Evolutionary conservation across 768 basidiomycete species (phyloP).

Genomic region (Hygrophoropsis aurantiaca): DNA sequence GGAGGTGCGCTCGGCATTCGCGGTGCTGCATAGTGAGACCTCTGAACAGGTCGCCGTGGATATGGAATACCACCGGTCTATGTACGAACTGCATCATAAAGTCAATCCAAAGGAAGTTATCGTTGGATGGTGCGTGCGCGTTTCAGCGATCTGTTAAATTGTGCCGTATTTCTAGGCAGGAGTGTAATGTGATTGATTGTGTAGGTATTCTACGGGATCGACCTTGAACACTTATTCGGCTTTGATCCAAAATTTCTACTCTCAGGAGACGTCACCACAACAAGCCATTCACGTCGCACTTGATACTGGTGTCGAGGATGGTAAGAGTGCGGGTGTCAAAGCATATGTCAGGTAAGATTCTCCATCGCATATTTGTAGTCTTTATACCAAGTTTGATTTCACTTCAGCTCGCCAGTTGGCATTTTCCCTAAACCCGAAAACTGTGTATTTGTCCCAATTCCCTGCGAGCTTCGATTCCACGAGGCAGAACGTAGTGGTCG

Average conservation of each 20-base stretch:
- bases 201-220: slow-evolving; percentile 90
- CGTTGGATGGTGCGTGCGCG: slow-evolving; percentile 77
- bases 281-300: slow-evolving; percentile 90
- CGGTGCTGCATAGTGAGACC: slow-evolving; percentile 90
- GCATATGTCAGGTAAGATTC: slow-evolving; percentile 77
- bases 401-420: slow-evolving; percentile 78
- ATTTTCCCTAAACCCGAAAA: slow-evolving; percentile 90
- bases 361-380: slow-evolving; percentile 6
- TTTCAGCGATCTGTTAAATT: slow-evolving; percentile 1
- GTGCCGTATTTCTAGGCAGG: slow-evolving; percentile 71
- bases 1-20: slow-evolving; percentile 83
- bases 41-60: slow-evolving; percentile 94
- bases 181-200: slow-evolving; percentile 2
- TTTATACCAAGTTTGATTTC: slow-evolving; percentile 8
- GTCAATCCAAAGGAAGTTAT: slow-evolving; percentile 86
- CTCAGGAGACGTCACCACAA: slow-evolving; percentile 85
- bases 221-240: slow-evolving; percentile 93
- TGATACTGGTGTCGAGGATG: slow-evolving; percentile 76
- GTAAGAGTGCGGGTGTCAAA: slow-evolving; percentile 70
- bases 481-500: slow-evolving; percentile 84
- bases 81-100: slow-evolving; percentile 88
- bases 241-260: slow-evolving; percentile 96
- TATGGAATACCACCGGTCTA: slow-evolving; percentile 91
- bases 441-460: slow-evolving; percentile 90
- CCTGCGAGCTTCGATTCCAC: slow-evolving; percentile 81